Evolutionary conservation across 1,284 basidiomycete genomes (phyloP), one percentile per base, ranked within the genome.

Genomic region (Ustilago xerochloae): DNA sequence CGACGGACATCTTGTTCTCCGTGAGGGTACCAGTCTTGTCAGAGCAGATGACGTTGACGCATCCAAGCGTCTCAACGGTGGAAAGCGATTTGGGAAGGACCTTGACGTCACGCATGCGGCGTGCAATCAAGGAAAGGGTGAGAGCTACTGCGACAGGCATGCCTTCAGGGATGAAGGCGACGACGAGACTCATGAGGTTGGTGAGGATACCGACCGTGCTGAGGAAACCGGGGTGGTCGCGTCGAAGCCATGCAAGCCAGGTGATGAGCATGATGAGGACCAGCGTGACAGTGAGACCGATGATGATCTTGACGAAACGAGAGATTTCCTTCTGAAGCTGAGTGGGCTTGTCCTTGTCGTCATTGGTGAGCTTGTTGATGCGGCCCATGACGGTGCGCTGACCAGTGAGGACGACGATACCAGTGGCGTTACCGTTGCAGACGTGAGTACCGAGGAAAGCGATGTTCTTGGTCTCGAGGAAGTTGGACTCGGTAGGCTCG

Each of bases 1-100:
- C 65, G 63, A 76, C 78, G 12, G 63, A 62, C 77, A 80, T 79
- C 47, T 58, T 63, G 81, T 91, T 91, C 47, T 89, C 85, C 12
- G 91, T 92, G 49, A 92, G 85, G 9, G 91, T 92, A 9, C 90
- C 91, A 1, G 90, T 92, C 84, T 91, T 91, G 81, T 91, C 90
- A 5, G 90, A 91, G 18, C 90, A 90, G 20, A 91, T 85, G 22
- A 91, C 86, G 0, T 90, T 90, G 50, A 90, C 87, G 1, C 87
- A 85, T 0, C 90, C 89, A 26, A 92, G 87, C 2, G 90, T 92
- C 82, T 92, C 90, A 69, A 89, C 88, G 0, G 88, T 89, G 48
- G 89, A 87, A 55, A 90, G 85, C 63, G 87, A 87, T 76, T 12
- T 91, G 89, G 60, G 89, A 88, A 83, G 86, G 1, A 92, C 90